A percentile compares a stretch with the other conserved stretches of the same genome.
Evolutionary conservation across 805 yeast species (phyloP).

Genomic region (Candida glaebosa): DNA sequence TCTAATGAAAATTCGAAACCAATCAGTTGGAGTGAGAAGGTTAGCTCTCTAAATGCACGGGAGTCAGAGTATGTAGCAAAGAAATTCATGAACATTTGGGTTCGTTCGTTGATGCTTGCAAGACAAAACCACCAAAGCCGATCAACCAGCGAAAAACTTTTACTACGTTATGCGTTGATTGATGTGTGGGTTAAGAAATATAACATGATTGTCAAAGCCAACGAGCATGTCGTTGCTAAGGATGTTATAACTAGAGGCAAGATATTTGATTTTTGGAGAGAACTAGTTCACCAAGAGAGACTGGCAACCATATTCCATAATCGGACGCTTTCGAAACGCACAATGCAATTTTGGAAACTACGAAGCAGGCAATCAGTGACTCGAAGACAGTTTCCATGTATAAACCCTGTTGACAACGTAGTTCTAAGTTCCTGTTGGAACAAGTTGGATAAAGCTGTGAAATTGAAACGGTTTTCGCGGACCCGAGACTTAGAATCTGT

Average conservation of each 20-base stretch:
- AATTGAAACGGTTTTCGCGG: neutral
- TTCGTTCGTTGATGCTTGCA: conserved; percentile 1
- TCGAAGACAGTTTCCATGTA: neutral
- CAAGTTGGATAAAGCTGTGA: neutral
- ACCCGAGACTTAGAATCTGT: neutral
- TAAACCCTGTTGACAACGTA: neutral
- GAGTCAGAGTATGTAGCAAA: conserved; percentile 14
- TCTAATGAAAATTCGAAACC: neutral
- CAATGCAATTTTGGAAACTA: conserved; percentile 16
- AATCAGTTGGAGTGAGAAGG: conserved; percentile 7
- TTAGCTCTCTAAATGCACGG: conserved; percentile 10
- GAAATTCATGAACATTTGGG: conserved; percentile 17
- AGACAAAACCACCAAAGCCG: conserved; percentile 3
- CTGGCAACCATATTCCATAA: conserved; percentile 12
- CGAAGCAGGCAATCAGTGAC: neutral
- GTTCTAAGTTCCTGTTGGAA: neutral
- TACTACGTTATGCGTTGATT: conserved; percentile 10
- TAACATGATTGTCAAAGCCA: conserved; percentile 8
- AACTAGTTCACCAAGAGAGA: conserved; percentile 5
- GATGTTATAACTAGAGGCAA: conserved; percentile 4
- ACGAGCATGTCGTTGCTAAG: conserved; percentile 6
- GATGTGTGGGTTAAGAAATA: conserved; percentile 15
- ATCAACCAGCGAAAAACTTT: conserved; percentile 4
- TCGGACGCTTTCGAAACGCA: conserved; percentile 4
- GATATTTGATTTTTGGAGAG: conserved; percentile 13